Evolutionary conservation across 768 basidiomycete species (phyloP).

Genomic region (Gloeopeniophorella convolvens): DNA sequence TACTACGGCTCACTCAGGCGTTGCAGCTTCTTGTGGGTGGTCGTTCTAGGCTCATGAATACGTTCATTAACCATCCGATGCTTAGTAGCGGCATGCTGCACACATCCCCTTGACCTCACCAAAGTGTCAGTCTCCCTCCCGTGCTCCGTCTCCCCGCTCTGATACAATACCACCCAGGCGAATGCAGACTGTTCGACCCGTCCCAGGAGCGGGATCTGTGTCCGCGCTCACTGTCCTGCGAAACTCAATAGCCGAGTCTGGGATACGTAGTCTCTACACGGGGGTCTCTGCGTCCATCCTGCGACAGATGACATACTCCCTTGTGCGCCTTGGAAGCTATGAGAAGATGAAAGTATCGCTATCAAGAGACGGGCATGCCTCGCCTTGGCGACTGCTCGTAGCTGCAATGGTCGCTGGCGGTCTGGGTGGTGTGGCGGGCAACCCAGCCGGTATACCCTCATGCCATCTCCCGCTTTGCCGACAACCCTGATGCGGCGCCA

Average conservation of each 20-base stretch:
- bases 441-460: slow-evolving; percentile 57
- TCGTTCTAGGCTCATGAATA: not conserved
- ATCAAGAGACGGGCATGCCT: slow-evolving; percentile 44
- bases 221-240: slow-evolving; percentile 63
- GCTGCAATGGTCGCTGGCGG: slow-evolving; percentile 72
- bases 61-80: slow-evolving; percentile 1
- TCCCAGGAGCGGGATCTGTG: slow-evolving; percentile 42
- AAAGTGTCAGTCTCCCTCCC: slow-evolving; percentile 52
- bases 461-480: not conserved
- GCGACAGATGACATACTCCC: slow-evolving; percentile 88
- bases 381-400: slow-evolving; percentile 47
- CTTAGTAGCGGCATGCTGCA: slow-evolving; percentile 73
- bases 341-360: slow-evolving; percentile 65
- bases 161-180: slow-evolving; percentile 41
- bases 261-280: slow-evolving; percentile 69
- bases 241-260: slow-evolving; percentile 57
- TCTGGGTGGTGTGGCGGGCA: slow-evolving; percentile 78
- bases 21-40: slow-evolving; percentile 32
- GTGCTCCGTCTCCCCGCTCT: slow-evolving; percentile 23
- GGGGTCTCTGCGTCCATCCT: slow-evolving; percentile 79
- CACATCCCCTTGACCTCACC: slow-evolving; percentile 78
- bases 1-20: slow-evolving; percentile 21
- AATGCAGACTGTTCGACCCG: slow-evolving; percentile 65
- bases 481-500: not conserved
- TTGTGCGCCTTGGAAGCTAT: slow-evolving; percentile 78